A percentile compares a stretch with the other conserved stretches of the same genome.
These are phyloP conservation scores for Cucurbita moschata DNA, from an alignment of 306 rosid genomes.

Conservation along the genomic window DNA sequence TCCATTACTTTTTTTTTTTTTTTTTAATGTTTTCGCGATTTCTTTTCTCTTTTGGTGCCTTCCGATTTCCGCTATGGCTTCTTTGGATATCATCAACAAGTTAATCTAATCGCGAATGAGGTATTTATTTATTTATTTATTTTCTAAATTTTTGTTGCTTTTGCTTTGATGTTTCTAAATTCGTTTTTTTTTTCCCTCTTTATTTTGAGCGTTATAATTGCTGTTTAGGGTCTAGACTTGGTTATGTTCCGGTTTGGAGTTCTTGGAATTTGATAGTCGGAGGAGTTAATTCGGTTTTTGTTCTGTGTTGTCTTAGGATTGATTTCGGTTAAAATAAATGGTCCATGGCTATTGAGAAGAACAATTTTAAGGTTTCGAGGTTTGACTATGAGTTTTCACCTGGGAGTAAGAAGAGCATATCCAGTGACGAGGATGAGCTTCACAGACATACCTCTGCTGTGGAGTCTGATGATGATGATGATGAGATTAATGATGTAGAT, in stretches of 20 bases:
- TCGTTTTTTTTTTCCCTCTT: neutral
- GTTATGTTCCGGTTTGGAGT: constrained; percentile 12
- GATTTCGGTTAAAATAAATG: constrained; percentile 5
- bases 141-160: neutral
- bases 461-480: constrained; percentile 87
- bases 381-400: constrained; percentile 76
- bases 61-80: constrained; percentile 3
- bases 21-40: neutral
- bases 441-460: constrained; percentile 47
- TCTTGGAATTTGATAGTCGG: constrained; percentile 9
- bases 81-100: neutral
- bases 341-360: constrained; percentile 92
- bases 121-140: constrained; percentile 5
- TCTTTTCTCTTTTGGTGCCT: neutral
- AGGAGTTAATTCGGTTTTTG: constrained; percentile 4
- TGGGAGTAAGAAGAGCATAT: constrained; percentile 65
- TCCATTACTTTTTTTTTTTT: neutral
- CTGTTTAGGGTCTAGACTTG: constrained; percentile 2
- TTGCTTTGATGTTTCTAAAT: neutral
- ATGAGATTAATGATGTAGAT: constrained; percentile 87
- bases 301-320: neutral
- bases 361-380: constrained; percentile 72
- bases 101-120: constrained; percentile 18
- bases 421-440: constrained; percentile 83
- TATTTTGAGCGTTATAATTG: neutral